Conservation (phyloP, 2,329 filamentous ascomycete species). For the Alternaria longipes region DNA sequence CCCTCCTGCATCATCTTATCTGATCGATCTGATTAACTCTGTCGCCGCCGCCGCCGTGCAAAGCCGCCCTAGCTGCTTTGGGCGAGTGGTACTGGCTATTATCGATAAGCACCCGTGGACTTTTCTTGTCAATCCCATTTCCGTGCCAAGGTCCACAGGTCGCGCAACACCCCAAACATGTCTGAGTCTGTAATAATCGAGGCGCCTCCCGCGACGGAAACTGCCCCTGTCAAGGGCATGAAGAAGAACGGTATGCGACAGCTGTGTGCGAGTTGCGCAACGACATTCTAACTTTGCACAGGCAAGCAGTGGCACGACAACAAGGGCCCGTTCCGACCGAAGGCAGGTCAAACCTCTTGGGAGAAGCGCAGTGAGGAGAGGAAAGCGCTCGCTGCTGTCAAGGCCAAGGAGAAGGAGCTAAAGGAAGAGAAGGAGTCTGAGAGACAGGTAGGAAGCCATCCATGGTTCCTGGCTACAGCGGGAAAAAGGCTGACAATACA, state of each 20-base stretch:
- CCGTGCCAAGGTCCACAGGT: slow-evolving; percentile 20
- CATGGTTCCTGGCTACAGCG: background rate
- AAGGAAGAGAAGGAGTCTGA: slow-evolving; percentile 92
- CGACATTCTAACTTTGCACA: slow-evolving; percentile 52
- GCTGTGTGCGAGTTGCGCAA: background rate
- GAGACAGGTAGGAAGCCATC: slow-evolving; percentile 72
- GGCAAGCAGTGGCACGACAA: slow-evolving; percentile 94
- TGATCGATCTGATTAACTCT: slow-evolving; percentile 29
- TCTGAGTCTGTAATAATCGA: slow-evolving; percentile 46
- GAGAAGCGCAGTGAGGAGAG: slow-evolving; percentile 77
- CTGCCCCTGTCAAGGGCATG: slow-evolving; percentile 64
- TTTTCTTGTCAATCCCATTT: slow-evolving; percentile 38
- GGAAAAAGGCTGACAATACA: slow-evolving; percentile 19
- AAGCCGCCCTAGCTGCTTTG: background rate
- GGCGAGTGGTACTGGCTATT: slow-evolving; percentile 10
- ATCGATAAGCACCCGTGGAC: slow-evolving; percentile 27
- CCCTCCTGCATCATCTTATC: slow-evolving; percentile 23
- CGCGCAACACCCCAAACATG: slow-evolving; percentile 36
- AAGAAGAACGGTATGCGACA: slow-evolving; percentile 77
- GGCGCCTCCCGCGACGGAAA: slow-evolving; percentile 54
- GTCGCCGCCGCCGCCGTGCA: background rate
- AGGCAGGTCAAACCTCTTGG: slow-evolving; percentile 78
- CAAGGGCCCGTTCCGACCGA: slow-evolving; percentile 86
- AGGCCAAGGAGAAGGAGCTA: slow-evolving; percentile 94
- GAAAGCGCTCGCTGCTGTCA: slow-evolving; percentile 76